Conservation (phyloP, 2,329 filamentous ascomycete genomes). For the Ophiosphaerella narmari region DNA sequence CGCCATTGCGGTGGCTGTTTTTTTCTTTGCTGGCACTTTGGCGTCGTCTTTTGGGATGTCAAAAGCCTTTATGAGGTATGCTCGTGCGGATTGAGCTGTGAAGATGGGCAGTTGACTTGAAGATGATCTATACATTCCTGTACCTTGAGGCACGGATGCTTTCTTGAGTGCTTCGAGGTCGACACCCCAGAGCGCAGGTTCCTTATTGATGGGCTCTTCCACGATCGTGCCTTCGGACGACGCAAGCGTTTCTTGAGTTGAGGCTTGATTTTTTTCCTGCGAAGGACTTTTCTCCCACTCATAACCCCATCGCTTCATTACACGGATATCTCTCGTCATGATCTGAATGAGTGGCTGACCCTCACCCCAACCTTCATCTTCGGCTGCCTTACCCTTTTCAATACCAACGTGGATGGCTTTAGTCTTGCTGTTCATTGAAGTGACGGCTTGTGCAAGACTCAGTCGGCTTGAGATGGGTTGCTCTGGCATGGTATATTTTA, state of each 20-base stretch:
- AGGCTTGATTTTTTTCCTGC: constrained; percentile 10
- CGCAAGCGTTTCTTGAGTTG: constrained; percentile 16
- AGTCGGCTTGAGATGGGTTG: constrained; percentile 83
- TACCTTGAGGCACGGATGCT: constrained; percentile 41
- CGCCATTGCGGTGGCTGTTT: constrained; percentile 54
- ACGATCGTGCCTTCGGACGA: constrained; percentile 17
- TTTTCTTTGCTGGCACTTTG: constrained; percentile 47
- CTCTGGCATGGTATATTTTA: constrained; percentile 82
- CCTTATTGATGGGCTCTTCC: constrained; percentile 27
- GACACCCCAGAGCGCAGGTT: constrained; percentile 62
- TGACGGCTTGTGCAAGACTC: constrained; percentile 81
- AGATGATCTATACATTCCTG: constrained; percentile 12
- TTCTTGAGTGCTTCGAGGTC: constrained; percentile 61
- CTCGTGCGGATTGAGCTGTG: constrained; percentile 69
- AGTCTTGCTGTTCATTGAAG: constrained; percentile 77
- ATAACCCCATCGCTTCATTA: constrained; percentile 80
- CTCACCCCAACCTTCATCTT: constrained; percentile 73
- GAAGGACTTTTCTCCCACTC: constrained; percentile 27
- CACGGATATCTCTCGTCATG: constrained; percentile 73
- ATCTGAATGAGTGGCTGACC: constrained; percentile 76
- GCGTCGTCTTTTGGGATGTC: constrained; percentile 48
- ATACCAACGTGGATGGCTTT: constrained; percentile 79
- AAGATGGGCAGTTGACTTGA: constrained; percentile 69
- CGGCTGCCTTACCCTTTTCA: constrained; percentile 65
- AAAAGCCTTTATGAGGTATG: constrained; percentile 65